Conservation (phyloP, 2,329 filamentous ascomycete species). For the Apiospora aurea region DNA sequence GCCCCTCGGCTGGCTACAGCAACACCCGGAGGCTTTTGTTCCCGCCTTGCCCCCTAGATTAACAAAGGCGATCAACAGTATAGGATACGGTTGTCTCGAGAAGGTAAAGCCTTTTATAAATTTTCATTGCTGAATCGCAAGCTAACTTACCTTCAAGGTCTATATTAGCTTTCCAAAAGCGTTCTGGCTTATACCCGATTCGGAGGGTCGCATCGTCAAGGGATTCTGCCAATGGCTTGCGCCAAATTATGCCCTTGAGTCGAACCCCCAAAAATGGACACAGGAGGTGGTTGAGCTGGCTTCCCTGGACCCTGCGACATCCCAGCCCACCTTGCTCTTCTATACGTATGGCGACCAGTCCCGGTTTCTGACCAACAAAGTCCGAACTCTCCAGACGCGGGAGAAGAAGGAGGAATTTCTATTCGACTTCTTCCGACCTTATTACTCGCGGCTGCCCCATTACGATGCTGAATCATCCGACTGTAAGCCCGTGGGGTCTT, state of each 20-base stretch:
- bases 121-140: background rate
- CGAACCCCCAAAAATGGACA: conserved; percentile 72
- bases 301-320: conserved; percentile 61
- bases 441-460: conserved; percentile 76
- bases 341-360: conserved; percentile 75
- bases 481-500: conserved; percentile 68
- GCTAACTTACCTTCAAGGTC: conserved; percentile 41
- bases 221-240: conserved; percentile 80
- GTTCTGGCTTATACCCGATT: conserved; percentile 69
- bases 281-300: conserved; percentile 82
- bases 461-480: conserved; percentile 61
- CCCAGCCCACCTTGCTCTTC: conserved; percentile 86
- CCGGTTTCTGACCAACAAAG: conserved; percentile 55
- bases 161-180: conserved; percentile 76
- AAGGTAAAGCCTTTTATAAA: conserved; percentile 57
- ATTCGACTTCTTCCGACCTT: conserved; percentile 75
- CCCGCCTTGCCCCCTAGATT: conserved; percentile 65
- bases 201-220: conserved; percentile 53
- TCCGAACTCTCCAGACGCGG: conserved; percentile 50
- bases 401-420: conserved; percentile 62
- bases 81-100: conserved; percentile 75
- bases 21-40: conserved; percentile 63
- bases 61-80: conserved; percentile 65
- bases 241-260: conserved; percentile 69
- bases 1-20: conserved; percentile 74